phyloP scores from a whole-genome alignment of 2,329 filamentous ascomycete genomes.

The Sporothrix globosa region DNA sequence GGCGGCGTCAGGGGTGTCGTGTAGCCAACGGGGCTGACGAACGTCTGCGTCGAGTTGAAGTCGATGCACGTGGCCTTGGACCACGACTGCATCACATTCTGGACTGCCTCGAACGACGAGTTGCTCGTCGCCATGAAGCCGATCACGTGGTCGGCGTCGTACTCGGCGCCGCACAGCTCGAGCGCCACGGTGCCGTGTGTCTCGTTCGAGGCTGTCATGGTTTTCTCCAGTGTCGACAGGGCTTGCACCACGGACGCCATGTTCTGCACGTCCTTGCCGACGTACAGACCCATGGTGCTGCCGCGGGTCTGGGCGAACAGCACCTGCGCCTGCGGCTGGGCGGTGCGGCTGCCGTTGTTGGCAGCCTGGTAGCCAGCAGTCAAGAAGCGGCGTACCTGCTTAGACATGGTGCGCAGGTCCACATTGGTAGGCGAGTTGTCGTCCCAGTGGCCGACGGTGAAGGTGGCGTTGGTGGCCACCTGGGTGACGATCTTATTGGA shows the following conservation, averaged over 20 bases:
- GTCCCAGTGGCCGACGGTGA: conserved; percentile 41
- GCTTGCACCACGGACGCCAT: conserved; percentile 35
- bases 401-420: conserved; percentile 38
- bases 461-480: conserved; percentile 34
- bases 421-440: conserved; percentile 32
- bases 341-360: neutral
- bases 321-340: conserved; percentile 36
- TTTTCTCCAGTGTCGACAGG: conserved; percentile 40
- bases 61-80: conserved; percentile 40
- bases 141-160: conserved; percentile 43
- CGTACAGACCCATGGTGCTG: conserved; percentile 44
- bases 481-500: neutral
- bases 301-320: conserved; percentile 42
- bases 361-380: conserved; percentile 34
- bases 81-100: conserved; percentile 42
- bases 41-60: conserved; percentile 34
- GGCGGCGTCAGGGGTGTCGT: conserved; percentile 3
- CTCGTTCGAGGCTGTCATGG: conserved; percentile 37
- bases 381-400: conserved; percentile 42
- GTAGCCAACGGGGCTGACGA: conserved; percentile 7
- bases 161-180: conserved; percentile 44
- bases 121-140: conserved; percentile 44
- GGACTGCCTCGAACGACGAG: conserved; percentile 42
- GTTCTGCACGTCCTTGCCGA: conserved; percentile 43
- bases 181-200: conserved; percentile 43